Base-by-base conservation (phyloP, 202 grass and related monocot species). In the Bolboschoenoplectus hybrid region DNA sequence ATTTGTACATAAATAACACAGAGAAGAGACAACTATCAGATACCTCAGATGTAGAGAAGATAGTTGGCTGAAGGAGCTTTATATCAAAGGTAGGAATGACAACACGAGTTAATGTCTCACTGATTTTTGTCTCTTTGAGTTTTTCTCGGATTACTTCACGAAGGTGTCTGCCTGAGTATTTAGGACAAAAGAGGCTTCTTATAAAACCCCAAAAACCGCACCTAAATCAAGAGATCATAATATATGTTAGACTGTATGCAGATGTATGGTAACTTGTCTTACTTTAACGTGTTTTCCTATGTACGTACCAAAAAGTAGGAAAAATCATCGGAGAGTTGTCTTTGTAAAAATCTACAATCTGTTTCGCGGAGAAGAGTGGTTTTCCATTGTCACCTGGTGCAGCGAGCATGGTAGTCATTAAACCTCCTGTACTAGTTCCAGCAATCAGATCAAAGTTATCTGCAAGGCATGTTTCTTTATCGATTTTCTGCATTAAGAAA, bases 1-100 rank as follows among this genome's bases (percentile, higher is more conserved):
- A 45, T 70, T 6, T 74, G 19, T 26, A 34, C 9, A 51, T 74
- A 17, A 2, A 5, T 51, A 39, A 6, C 34, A 57, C 2, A 36
- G 10, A 56, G 3, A 74, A 47, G n/a, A 12, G 45, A 39, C 13
- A 57, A 8, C 49, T n/a, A 56, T 1, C 16, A 80, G 13, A 41
- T 53, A 91, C 89, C 49, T 93, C 87, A 62, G 80, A 89, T 1
- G 89, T 91, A n/a, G 92, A 91, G 92, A 93, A 91, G 79, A 91
- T 88, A 11, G 81, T 86, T 2, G 92, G 91, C 63, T 93, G 91
- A 12, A 89, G 85, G 11, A 63, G 65, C 35, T 81, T 87, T 73
- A 91, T 57, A 68, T 93, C 91, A 70, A 93, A 93, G 20, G 89
- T 86, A 1, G 91, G 91, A 69, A 93, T 88, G 62, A 93, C 83